Evolutionary conservation across 163 green algal genomes (phyloP).

Genomic region (Scenedesmus sp.): DNA sequence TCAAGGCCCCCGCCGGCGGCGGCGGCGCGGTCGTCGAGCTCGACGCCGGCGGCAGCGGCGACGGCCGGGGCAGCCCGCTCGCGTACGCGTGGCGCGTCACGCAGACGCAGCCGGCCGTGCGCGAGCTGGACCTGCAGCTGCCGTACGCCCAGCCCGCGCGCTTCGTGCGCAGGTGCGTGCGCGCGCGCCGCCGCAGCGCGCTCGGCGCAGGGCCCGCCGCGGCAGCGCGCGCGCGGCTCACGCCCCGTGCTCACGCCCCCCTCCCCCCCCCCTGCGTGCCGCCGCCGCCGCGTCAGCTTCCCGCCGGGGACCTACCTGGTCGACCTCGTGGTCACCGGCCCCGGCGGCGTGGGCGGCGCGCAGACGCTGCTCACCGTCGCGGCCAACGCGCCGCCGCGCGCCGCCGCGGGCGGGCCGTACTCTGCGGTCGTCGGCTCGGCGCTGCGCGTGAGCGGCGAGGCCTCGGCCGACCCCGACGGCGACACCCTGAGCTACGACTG

Average conservation of each 20-base stretch:
- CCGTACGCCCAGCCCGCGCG: not conserved
- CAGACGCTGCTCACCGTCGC: conserved; percentile 28
- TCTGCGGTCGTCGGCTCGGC: not conserved
- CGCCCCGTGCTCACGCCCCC: too few relatives aligned
- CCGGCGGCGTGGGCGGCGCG: not conserved
- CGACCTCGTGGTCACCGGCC: conserved; percentile 6
- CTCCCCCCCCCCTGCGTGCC: too few relatives aligned
- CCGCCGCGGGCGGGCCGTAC: conserved; percentile 38
- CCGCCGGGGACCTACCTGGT: conserved; percentile 23
- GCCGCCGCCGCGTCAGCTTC: conserved; percentile 3
- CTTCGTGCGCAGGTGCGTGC: conserved; percentile 22
- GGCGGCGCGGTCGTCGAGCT: not conserved
- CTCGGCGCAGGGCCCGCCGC: too few relatives aligned
- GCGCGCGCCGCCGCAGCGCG: too few relatives aligned
- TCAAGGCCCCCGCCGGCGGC: conserved; percentile 19
- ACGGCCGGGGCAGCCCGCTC: not conserved
- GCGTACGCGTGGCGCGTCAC: conserved; percentile 26
- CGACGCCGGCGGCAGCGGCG: conserved; percentile 7
- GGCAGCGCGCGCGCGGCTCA: too few relatives aligned
- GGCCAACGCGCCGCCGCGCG: conserved; percentile 30
- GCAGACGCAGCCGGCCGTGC: conserved; percentile 34
- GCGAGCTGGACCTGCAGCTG: not conserved
- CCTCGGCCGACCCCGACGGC: conserved; percentile 32
- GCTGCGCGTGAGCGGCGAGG: not conserved
- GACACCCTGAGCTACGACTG: conserved; percentile 35